Evolutionary conservation across 2,329 filamentous ascomycete species (phyloP), one percentile per base, ranked within the genome.

Genomic region (Sclerotinia spermophila): DNA sequence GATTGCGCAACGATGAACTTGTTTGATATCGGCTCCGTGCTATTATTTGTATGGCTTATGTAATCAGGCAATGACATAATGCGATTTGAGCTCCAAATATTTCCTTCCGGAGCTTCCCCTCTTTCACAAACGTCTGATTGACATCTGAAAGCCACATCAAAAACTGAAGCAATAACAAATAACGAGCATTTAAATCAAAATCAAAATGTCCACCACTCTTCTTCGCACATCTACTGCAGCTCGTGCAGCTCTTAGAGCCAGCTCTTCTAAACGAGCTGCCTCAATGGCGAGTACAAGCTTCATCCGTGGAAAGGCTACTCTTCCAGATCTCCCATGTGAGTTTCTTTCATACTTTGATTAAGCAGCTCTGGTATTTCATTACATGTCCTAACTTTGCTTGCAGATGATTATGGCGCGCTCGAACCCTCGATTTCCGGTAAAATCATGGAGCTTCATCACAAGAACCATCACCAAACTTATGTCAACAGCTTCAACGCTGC

Each of bases 371-470:
- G 21, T 59, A 24, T 51, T 27, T 8, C 19, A 30, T 27, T 4
- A 48, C 2, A 45, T 56, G 13, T 45, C 30, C 61, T 73, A 66
- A 74, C 67, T 35, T 5, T 6, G 5, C 21, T 27, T 30, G 45
- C 75, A 97, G 95, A 98, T 81, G 96, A 97, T 86, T 99, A 97
- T 82, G 93, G 91, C 80, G 96, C 94, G 67, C 93, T 99, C 78
- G 96, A 99, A 84, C 88, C 88, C 66, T 80, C 85, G 79, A 89
- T 97, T 84, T 94, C 91, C 64, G 91, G 92, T 81, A 89, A 96
- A 83, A 97, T 97, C 85, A 97, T 97, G 94, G 92, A 97, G 84
- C 88, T 97, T 60, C 94, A 97, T 86, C 92, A 97, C 88, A 90
- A 88, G 84, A 95, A 94, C 83, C 94, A 97, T 86, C 94, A 97